phyloP scores from a whole-genome alignment of 768 basidiomycete species.

The Kwoniella sp. region DNA sequence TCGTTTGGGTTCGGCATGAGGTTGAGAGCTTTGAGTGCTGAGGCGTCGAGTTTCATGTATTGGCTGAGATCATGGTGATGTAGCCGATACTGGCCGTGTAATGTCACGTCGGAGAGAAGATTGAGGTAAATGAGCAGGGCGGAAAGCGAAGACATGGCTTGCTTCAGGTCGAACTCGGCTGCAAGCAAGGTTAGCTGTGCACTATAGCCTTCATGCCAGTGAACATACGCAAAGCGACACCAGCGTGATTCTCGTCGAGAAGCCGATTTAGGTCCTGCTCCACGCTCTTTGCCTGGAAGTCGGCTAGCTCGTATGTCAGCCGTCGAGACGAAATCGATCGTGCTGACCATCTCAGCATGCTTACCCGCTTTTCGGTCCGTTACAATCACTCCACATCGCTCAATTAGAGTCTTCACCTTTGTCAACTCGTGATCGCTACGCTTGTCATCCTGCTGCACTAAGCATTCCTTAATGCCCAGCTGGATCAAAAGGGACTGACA shows the following conservation, averaged over 20 bases:
- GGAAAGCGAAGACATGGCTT: slow-evolving; percentile 72
- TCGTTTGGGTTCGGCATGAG: slow-evolving; percentile 69
- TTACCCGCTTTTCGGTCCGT: slow-evolving; percentile 83
- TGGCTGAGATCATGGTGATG: slow-evolving; percentile 84
- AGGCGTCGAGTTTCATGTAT: slow-evolving; percentile 94
- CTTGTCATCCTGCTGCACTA: slow-evolving; percentile 58
- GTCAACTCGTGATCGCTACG: slow-evolving; percentile 70
- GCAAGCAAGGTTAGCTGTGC: background rate
- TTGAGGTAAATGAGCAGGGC: slow-evolving; percentile 79
- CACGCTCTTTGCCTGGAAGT: slow-evolving; percentile 75
- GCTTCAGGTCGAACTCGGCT: slow-evolving; percentile 74
- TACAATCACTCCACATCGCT: slow-evolving; percentile 82
- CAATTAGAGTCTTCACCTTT: slow-evolving; percentile 78
- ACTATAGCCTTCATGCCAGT: background rate
- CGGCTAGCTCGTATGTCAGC: slow-evolving; percentile 54
- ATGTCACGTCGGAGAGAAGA: slow-evolving; percentile 69
- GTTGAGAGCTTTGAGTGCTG: slow-evolving; percentile 83
- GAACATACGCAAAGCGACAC: slow-evolving; percentile 59
- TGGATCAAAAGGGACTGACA: slow-evolving; percentile 91
- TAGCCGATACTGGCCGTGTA: slow-evolving; percentile 74
- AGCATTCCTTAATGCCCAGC: slow-evolving; percentile 92
- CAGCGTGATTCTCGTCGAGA: slow-evolving; percentile 55
- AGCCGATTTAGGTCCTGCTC: slow-evolving; percentile 73
- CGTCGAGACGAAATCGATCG: background rate
- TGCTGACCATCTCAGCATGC: background rate